Conservation (phyloP, 345 rosid species). For the Melaleuca quinquenervia region DNA sequence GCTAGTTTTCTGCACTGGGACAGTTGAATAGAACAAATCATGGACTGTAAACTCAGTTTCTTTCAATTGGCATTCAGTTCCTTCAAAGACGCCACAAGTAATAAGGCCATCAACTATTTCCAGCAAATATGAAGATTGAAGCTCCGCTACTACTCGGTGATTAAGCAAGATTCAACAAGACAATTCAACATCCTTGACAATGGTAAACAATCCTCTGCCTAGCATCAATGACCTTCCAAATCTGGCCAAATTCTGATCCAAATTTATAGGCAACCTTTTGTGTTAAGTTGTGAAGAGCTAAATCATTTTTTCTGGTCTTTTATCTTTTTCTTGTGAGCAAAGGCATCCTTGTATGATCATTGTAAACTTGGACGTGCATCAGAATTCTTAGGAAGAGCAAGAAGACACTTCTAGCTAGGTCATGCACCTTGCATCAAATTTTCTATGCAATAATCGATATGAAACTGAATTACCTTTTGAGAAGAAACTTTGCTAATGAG, state of each 20-base stretch:
- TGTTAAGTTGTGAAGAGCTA: not conserved
- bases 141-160: not conserved
- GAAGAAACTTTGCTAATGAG: conserved; percentile 56
- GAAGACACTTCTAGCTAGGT: not conserved
- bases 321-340: not conserved
- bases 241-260: not conserved
- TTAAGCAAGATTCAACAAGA: not conserved
- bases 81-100: not conserved
- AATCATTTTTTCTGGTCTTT: not conserved
- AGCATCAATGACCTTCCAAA: not conserved
- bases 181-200: not conserved
- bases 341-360: not conserved
- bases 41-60: not conserved
- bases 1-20: no score
- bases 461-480: conserved; percentile 42
- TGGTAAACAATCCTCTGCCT: not conserved
- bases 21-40: not conserved
- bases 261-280: not conserved
- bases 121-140: not conserved
- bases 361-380: not conserved
- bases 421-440: not conserved
- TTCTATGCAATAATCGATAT: not conserved
- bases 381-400: not conserved
- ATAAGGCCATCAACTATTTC: not conserved
- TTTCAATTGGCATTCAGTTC: not conserved